These are phyloP conservation scores for Lizanozyma gosingica DNA, from an alignment of 1,139 yeast species.

Conservation along the genomic window DNA sequence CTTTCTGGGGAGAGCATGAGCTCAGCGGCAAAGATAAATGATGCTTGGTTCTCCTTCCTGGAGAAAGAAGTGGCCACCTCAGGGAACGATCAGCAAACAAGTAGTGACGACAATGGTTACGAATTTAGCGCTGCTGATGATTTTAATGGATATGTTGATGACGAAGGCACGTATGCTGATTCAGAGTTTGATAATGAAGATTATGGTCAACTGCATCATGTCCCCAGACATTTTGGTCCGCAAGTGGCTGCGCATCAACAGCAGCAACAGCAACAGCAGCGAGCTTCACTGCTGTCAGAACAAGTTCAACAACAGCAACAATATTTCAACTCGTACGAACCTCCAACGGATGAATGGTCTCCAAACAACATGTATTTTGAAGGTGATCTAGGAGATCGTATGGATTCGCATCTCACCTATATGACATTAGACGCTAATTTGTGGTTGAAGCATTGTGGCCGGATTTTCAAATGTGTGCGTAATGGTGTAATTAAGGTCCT, in stretches of 20 bases:
- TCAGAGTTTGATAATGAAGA: constrained; percentile 11
- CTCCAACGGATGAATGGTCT: neutral
- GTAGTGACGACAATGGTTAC: constrained; percentile 1
- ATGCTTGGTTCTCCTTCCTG: constrained; percentile 13
- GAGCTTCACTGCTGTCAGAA: neutral
- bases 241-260: constrained; percentile 8
- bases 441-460: constrained; percentile 76
- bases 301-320: constrained; percentile 4
- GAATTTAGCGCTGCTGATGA: constrained; percentile 1
- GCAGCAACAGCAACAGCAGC: constrained; percentile 3
- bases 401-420: constrained; percentile 48
- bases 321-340: neutral
- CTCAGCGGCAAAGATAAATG: constrained; percentile 11
- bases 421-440: constrained; percentile 70
- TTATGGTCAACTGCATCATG: constrained; percentile 1
- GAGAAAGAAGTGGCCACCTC: neutral
- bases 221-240: constrained; percentile 4
- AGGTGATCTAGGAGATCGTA: constrained; percentile 39
- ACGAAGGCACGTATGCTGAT: constrained; percentile 7
- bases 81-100: constrained; percentile 1
- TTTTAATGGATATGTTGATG: constrained; percentile 6
- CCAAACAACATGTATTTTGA: constrained; percentile 9
- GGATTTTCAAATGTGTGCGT: constrained; percentile 60
- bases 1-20: constrained; percentile 9
- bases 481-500: constrained; percentile 47